Evolutionary conservation across 2,329 filamentous ascomycete genomes (phyloP), one percentile per base, ranked within the genome.

Genomic region (Cladosporium colombiae): DNA sequence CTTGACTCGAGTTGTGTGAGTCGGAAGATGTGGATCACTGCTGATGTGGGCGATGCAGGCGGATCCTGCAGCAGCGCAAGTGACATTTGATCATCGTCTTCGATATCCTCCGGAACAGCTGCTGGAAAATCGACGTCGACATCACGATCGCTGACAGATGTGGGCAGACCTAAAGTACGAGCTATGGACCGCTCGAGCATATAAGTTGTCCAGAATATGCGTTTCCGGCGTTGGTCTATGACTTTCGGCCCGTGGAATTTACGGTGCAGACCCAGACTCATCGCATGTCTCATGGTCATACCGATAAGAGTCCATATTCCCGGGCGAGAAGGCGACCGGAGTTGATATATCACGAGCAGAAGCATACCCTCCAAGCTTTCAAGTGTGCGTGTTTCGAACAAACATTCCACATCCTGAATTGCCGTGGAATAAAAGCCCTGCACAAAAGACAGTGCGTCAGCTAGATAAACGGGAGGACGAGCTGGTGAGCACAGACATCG

Each of bases 141-240:
- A 44, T 67, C 63, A 16, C 73, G 65, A 52, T 78, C 76, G 3
- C 72, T 72, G 27, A 78, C 76, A 16, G 74, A 73, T 65, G 78
- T 77, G 0, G 77, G 73, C 11, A 77, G 64, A 1, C 77, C 77
- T 5, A 79, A 68, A 0, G 74, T 70, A 1, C 76, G 73, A 10
- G 74, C 77, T 0, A 76, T 75, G 58, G 73, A 70, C 3, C 77
- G 69, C 49, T 79, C 76, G 5, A 78, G 68, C 21, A 69, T 73
- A 60, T 79, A 78, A 31, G 70, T 73, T 1, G 72, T 72, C 77
- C 77, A 78, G 64, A 78, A 79, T 0, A 73, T 70, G 1, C 76
- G 68, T 18, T 72, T 71, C 14, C 53, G 53, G 18, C 29, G 53
- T 56, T 56, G 53, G 18, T 56, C 53, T 21, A 37, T n/a, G 4